phyloP scores from a whole-genome alignment of 495 filamentous ascomycete genomes.

The Hypoxylon rickii region DNA sequence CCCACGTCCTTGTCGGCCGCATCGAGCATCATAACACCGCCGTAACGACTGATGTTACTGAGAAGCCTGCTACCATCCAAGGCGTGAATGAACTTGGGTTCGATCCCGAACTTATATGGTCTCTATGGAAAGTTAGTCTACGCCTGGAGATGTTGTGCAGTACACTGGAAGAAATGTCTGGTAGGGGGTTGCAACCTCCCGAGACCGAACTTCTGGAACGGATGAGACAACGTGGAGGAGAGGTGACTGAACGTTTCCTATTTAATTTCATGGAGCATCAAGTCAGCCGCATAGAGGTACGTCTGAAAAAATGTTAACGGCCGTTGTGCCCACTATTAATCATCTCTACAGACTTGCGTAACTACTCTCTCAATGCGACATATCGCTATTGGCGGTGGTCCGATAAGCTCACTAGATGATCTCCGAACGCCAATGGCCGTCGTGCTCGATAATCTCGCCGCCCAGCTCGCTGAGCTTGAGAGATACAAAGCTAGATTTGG shows the following conservation, averaged over 20 bases:
- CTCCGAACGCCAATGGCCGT: conserved; percentile 56
- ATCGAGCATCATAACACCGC: conserved; percentile 66
- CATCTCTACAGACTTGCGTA: conserved; percentile 58
- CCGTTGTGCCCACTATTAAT: conserved; percentile 15
- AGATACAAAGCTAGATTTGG: conserved; percentile 54
- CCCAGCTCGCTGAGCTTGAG: conserved; percentile 52
- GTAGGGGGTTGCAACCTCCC: conserved; percentile 64
- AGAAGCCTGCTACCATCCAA: conserved; percentile 49
- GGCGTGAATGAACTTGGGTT: conserved; percentile 64
- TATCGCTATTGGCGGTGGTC: conserved; percentile 54
- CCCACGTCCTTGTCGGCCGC: conserved; percentile 82
- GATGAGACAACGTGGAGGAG: conserved; percentile 81
- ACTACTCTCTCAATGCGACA: conserved; percentile 69
- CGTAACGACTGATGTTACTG: conserved; percentile 43
- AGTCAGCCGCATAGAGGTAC: conserved; percentile 91
- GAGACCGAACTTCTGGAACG: conserved; percentile 81
- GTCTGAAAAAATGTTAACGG: conserved; percentile 32
- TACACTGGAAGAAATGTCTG: conserved; percentile 70
- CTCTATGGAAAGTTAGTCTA: conserved; percentile 84
- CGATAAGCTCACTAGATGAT: conserved; percentile 46
- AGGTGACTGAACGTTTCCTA: conserved; percentile 84
- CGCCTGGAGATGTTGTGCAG: conserved; percentile 92
- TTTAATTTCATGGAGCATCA: conserved; percentile 90
- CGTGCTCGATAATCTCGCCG: conserved; percentile 47
- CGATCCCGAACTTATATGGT: conserved; percentile 83